Conservation (phyloP, 176 grass and related monocot species). For the Aegilops speltoides region DNA sequence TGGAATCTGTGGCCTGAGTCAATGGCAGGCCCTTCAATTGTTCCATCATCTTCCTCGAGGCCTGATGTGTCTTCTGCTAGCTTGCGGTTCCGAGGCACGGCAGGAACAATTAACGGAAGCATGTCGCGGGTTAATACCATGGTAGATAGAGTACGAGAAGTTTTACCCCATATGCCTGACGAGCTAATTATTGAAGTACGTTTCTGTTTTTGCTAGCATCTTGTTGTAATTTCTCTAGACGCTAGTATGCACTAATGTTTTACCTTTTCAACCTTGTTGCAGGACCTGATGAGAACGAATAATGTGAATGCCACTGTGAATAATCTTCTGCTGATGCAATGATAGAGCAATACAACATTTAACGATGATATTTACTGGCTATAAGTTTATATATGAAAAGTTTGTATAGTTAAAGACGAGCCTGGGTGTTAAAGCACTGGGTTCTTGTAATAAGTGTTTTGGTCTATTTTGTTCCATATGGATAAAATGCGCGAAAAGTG, state of each 20-base stretch:
- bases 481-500: neutral
- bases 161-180: slow-evolving; percentile 88
- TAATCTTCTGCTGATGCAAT: slow-evolving; percentile 98
- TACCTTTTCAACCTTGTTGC: slow-evolving; percentile 19
- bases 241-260: neutral
- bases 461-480: slow-evolving; percentile 32
- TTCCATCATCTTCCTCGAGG: slow-evolving; percentile 54
- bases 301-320: slow-evolving; percentile 98
- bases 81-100: slow-evolving; percentile 41
- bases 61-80: slow-evolving; percentile 54
- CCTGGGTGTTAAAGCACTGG: slow-evolving; percentile 33
- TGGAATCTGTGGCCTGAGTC: slow-evolving; percentile 65
- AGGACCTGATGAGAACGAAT: slow-evolving; percentile 98
- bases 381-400: slow-evolving; percentile 40
- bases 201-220: neutral
- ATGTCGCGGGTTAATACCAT: slow-evolving; percentile 60
- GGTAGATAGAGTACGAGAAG: slow-evolving; percentile 90
- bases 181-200: slow-evolving; percentile 96
- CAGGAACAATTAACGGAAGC: slow-evolving; percentile 50
- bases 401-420: slow-evolving; percentile 56
- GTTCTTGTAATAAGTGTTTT: slow-evolving; percentile 44
- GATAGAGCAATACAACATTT: slow-evolving; percentile 39
- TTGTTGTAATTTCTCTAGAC: slow-evolving; percentile 12
- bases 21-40: slow-evolving; percentile 43
- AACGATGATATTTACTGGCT: slow-evolving; percentile 36